Conservation (phyloP, 2,329 filamentous ascomycete species). For the Fusarium incarnatum region DNA sequence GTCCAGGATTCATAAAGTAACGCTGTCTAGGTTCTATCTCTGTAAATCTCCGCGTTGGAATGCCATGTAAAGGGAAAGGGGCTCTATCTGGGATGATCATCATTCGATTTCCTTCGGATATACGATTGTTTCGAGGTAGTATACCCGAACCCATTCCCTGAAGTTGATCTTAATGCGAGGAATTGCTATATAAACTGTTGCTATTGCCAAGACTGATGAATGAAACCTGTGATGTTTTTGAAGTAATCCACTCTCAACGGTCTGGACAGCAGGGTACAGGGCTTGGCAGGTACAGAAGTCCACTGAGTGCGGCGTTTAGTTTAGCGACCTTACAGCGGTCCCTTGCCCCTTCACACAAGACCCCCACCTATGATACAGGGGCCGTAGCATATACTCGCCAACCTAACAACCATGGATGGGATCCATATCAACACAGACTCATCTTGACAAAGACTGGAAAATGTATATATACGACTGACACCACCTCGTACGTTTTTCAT, state of each 20-base stretch:
- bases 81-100: not conserved
- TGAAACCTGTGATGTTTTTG: slow-evolving; percentile 38
- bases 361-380: slow-evolving; percentile 41
- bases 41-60: not conserved
- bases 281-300: not conserved
- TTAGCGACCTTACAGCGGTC: slow-evolving; percentile 3
- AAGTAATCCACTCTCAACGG: slow-evolving; percentile 17
- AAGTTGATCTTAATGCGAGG: slow-evolving; percentile 10
- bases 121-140: slow-evolving; percentile 15
- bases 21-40: not conserved
- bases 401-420: too few relatives aligned
- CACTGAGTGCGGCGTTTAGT: not conserved
- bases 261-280: slow-evolving; percentile 8
- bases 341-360: slow-evolving; percentile 29
- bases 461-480: slow-evolving; percentile 34
- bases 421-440: not conserved
- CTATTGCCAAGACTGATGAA: slow-evolving; percentile 15
- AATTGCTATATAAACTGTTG: slow-evolving; percentile 3
- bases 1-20: not conserved
- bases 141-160: slow-evolving; percentile 5
- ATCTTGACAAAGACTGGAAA: not conserved
- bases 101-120: slow-evolving; percentile 19
- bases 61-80: not conserved
- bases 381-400: slow-evolving; percentile 33
- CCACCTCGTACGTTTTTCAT: slow-evolving; percentile 3